These are phyloP conservation scores for Cadophora gregata DNA, from an alignment of 2,329 filamentous ascomycete genomes.

Conservation along the genomic window DNA sequence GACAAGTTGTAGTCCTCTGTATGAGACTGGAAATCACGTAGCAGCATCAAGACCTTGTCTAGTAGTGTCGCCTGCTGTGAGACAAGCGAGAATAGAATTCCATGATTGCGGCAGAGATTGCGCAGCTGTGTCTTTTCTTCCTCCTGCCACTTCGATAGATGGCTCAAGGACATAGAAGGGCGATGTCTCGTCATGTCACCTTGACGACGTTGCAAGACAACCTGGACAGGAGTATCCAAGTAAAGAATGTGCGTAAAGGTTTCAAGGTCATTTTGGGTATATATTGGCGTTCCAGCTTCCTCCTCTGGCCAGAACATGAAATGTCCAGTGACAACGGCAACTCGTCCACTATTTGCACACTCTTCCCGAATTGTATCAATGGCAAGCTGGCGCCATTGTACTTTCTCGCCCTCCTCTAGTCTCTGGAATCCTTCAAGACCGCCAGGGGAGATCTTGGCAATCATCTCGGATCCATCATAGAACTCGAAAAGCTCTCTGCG, in stretches of 20 bases:
- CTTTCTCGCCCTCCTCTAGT: conserved; percentile 47
- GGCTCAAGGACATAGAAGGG: conserved; percentile 40
- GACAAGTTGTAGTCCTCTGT: conserved; percentile 48
- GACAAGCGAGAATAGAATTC: conserved; percentile 43
- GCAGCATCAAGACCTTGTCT: conserved; percentile 29
- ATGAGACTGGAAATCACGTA: conserved; percentile 49
- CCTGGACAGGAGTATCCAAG: conserved; percentile 49
- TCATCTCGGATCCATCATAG: conserved; percentile 58
- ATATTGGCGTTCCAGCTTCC: conserved; percentile 44
- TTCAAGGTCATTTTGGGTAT: conserved; percentile 52
- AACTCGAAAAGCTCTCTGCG: conserved; percentile 49
- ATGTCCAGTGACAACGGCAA: conserved; percentile 60
- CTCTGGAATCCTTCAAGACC: conserved; percentile 56
- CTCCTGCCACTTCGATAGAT: conserved; percentile 54
- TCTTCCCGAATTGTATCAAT: conserved; percentile 52
- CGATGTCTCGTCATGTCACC: conserved; percentile 49
- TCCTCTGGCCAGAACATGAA: conserved; percentile 58
- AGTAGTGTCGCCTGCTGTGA: background rate
- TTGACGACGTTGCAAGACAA: conserved; percentile 47
- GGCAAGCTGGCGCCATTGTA: conserved; percentile 49
- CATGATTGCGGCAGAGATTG: conserved; percentile 50
- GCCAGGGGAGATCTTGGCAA: conserved; percentile 51
- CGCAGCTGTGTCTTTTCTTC: conserved; percentile 52
- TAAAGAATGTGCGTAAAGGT: conserved; percentile 66
- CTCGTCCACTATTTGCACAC: conserved; percentile 44